Evolutionary conservation across 192 early-diverging fungal genomes (phyloP).

Genomic region (Umbelopsis vinacea): DNA sequence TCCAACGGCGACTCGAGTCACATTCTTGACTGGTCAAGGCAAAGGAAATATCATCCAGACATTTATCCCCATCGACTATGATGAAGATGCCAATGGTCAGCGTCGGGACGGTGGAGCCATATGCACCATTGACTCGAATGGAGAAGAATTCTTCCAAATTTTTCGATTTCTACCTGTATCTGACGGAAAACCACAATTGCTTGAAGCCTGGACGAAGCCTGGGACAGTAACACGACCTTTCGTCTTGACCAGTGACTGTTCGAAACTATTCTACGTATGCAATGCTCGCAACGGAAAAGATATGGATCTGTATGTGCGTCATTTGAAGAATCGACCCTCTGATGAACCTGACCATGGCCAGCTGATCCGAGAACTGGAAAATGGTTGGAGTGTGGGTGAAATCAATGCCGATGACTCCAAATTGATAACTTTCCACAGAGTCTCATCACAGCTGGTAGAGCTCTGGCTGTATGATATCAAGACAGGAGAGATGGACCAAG

Average conservation of each 20-base stretch:
- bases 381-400: not conserved
- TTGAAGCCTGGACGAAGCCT: slow-evolving; percentile 1
- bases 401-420: slow-evolving; percentile 14
- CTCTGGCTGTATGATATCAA: not conserved
- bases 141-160: slow-evolving; percentile 12
- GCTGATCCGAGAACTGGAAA: not conserved
- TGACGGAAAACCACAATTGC: not conserved
- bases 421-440: not conserved
- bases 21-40: slow-evolving; percentile 1
- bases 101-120: slow-evolving; percentile 13
- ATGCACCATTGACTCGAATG: slow-evolving; percentile 8
- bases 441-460: not conserved
- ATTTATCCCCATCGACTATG: not conserved
- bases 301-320: slow-evolving; percentile 8
- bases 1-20: not conserved
- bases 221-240: not conserved
- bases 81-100: not conserved
- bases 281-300: slow-evolving; percentile 19
- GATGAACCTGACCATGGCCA: not conserved
- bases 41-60: slow-evolving; percentile 2
- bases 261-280: not conserved
- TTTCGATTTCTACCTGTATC: not conserved
- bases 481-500: not conserved
- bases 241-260: not conserved
- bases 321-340: not conserved